Evolutionary conservation across 768 basidiomycete species (phyloP).

Genomic region (Agrocybe pediades): DNA sequence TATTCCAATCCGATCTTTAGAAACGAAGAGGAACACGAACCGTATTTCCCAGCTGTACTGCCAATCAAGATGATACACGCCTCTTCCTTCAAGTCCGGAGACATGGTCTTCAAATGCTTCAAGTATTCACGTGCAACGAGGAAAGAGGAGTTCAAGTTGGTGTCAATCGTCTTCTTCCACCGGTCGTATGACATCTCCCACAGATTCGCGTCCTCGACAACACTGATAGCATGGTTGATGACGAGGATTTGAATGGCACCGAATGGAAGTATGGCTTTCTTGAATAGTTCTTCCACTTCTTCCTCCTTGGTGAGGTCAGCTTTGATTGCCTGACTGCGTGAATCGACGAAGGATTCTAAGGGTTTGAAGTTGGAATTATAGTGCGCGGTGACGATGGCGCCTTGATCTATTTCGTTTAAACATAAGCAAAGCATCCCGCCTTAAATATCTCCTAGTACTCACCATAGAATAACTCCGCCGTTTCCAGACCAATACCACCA

Average conservation of each 20-base stretch:
- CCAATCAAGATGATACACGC: slow-evolving; percentile 69
- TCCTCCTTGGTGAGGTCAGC: slow-evolving; percentile 63
- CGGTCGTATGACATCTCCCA: slow-evolving; percentile 59
- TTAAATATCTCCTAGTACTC: slow-evolving; percentile 18
- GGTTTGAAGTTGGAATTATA: slow-evolving; percentile 59
- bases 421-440: neutral
- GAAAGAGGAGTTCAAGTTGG: slow-evolving; percentile 70
- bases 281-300: slow-evolving; percentile 54
- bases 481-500: slow-evolving; percentile 75
- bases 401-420: slow-evolving; percentile 49
- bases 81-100: slow-evolving; percentile 47
- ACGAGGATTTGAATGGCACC: slow-evolving; percentile 58
- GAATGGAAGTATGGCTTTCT: slow-evolving; percentile 36
- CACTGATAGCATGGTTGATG: slow-evolving; percentile 64
- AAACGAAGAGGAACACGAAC: slow-evolving; percentile 23
- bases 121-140: slow-evolving; percentile 67
- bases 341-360: slow-evolving; percentile 38
- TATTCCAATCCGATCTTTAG: neutral
- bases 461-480: slow-evolving; percentile 58
- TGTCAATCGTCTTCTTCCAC: slow-evolving; percentile 62
- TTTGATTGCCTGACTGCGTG: slow-evolving; percentile 40
- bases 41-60: slow-evolving; percentile 72
- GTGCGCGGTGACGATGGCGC: slow-evolving; percentile 72
- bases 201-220: slow-evolving; percentile 46
- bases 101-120: slow-evolving; percentile 39